phyloP scores from a whole-genome alignment of 225 moss, liverwort and hornwort species.

The Pseudoscleropodium purum region DNA sequence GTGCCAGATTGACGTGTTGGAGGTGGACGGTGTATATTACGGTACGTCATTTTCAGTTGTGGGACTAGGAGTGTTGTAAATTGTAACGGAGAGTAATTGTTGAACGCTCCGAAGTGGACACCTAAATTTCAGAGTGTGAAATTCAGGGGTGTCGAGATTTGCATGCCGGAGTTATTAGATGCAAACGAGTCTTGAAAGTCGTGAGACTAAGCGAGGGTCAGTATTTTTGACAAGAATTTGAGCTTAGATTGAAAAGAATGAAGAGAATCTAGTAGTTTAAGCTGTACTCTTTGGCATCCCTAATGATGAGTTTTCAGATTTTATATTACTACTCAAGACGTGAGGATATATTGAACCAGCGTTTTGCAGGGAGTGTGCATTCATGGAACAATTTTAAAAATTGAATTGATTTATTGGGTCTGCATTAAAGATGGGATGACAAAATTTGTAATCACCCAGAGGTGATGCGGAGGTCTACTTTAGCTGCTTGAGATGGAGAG shows the following conservation, averaged over 20 bases:
- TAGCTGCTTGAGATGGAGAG: neutral
- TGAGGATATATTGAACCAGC: neutral
- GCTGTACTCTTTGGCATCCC: neutral
- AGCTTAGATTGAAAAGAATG: neutral
- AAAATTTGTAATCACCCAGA: neutral
- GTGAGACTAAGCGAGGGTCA: neutral
- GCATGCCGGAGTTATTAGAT: neutral
- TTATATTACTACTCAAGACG: neutral
- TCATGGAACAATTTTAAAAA: neutral
- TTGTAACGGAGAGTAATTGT: neutral
- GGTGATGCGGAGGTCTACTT: neutral
- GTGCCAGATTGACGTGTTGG: constrained; percentile 84
- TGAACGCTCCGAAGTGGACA: neutral
- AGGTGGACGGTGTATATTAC: constrained; percentile 83
- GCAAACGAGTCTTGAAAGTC: neutral
- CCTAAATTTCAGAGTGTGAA: neutral
- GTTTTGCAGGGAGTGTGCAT: neutral
- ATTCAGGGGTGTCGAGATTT: neutral
- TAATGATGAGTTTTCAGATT: neutral
- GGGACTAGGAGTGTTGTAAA: neutral
- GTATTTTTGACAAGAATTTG: neutral
- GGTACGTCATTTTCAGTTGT: constrained; percentile 20
- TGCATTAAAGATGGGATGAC: neutral
- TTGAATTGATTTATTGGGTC: neutral
- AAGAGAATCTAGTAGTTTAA: neutral